These are phyloP conservation scores for Hysterangium stoloniferum DNA, from an alignment of 768 basidiomycete species.

Conservation along the genomic window DNA sequence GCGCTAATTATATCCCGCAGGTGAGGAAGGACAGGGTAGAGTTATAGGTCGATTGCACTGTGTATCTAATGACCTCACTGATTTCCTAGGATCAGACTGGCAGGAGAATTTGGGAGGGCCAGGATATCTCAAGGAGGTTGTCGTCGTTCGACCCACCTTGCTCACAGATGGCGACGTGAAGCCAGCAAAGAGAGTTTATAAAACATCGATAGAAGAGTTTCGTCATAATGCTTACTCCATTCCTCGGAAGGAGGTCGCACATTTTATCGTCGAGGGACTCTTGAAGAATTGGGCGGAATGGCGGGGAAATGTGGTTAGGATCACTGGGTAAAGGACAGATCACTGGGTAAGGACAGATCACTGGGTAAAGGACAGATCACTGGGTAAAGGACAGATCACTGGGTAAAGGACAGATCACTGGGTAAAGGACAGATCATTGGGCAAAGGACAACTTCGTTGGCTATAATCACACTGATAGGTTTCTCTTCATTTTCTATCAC, in stretches of 20 bases:
- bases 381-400: too few relatives aligned
- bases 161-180: conserved; percentile 49
- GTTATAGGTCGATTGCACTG: too few relatives aligned
- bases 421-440: too few relatives aligned
- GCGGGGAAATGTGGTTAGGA: conserved; percentile 39
- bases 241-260: conserved; percentile 56
- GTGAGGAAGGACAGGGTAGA: too few relatives aligned
- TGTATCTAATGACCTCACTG: conserved; percentile 32
- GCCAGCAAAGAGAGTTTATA: conserved; percentile 17
- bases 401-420: conserved; percentile 39
- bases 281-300: conserved; percentile 44
- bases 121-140: conserved; percentile 35
- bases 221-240: conserved; percentile 42
- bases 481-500: too few relatives aligned
- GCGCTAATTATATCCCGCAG: too few relatives aligned
- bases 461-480: too few relatives aligned
- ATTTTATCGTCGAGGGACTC: conserved; percentile 49
- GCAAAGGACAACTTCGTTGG: too few relatives aligned
- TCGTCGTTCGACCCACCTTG: conserved; percentile 50
- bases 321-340: conserved; percentile 42
- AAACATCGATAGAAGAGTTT: conserved; percentile 34
- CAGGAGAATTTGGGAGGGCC: conserved; percentile 32
- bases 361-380: too few relatives aligned
- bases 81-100: conserved; percentile 38
- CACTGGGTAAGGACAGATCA: too few relatives aligned